These are phyloP conservation scores for Cyphellophora attinorum DNA, from an alignment of 2,329 filamentous ascomycete species.

Conservation along the genomic window DNA sequence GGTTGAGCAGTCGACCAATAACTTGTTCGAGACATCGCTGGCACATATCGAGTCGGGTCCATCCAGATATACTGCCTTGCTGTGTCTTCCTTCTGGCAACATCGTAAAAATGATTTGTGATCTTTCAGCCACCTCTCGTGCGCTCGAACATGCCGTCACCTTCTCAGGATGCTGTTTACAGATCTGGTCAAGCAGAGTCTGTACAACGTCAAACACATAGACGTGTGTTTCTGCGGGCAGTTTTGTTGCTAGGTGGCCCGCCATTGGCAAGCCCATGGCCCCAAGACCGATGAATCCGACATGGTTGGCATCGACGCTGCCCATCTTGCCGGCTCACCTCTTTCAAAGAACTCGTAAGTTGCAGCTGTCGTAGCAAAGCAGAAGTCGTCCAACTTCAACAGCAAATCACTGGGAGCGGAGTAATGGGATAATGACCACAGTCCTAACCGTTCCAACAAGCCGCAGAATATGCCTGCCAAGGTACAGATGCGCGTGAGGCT, in stretches of 20 bases:
- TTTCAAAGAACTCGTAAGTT: conserved; percentile 10
- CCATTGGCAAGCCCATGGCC: conserved; percentile 48
- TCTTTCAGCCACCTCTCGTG: conserved; percentile 41
- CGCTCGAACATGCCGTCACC: conserved; percentile 30
- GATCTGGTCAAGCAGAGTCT: conserved; percentile 33
- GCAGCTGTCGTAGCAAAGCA: no score
- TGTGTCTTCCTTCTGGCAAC: conserved; percentile 26
- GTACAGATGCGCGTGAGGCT: no score
- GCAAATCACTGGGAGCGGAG: no score
- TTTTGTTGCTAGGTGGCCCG: conserved; percentile 39
- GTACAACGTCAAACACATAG: conserved; percentile 40
- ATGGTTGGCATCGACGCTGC: conserved; percentile 1
- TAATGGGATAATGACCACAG: no score
- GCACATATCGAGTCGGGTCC: conserved; percentile 28
- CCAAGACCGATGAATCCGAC: conserved; percentile 44
- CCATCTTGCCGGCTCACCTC: conserved; percentile 4
- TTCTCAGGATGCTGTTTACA: conserved; percentile 28
- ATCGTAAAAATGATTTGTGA: conserved; percentile 29
- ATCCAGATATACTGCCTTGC: conserved; percentile 34
- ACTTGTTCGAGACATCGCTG: conserved; percentile 32
- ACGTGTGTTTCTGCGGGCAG: conserved; percentile 32
- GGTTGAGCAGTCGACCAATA: conserved; percentile 48
- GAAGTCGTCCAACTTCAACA: no score
- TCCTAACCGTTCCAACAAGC: no score
- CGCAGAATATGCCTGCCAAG: no score